Evolutionary conservation across 2,329 filamentous ascomycete genomes (phyloP).

Genomic region (Colletotrichum shisoi): DNA sequence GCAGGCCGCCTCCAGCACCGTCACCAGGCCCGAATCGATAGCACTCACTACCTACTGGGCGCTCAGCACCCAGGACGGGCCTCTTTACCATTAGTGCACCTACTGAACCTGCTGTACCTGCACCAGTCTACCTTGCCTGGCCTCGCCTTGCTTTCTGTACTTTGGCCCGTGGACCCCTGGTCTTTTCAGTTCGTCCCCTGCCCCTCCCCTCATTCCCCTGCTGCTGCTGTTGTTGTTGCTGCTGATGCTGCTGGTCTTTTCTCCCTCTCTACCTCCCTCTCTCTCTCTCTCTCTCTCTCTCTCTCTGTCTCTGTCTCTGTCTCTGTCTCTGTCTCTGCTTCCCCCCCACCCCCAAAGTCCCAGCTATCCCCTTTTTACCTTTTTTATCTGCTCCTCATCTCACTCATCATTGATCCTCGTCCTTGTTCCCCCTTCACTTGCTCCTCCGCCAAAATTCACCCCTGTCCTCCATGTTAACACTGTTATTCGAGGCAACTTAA

Average conservation of each 20-base stretch:
- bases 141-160: constrained; percentile 7
- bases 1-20: too few relatives aligned
- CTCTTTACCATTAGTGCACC: background rate
- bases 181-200: background rate
- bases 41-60: background rate
- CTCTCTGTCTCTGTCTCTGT: background rate
- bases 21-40: too few relatives aligned
- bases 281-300: background rate
- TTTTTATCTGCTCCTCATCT: background rate
- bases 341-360: background rate
- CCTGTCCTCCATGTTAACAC: constrained; percentile 32
- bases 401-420: background rate
- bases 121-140: too few relatives aligned
- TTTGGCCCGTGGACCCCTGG: constrained; percentile 14
- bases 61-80: too few relatives aligned
- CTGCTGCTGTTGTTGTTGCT: too few relatives aligned
- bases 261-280: background rate
- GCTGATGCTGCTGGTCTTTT: too few relatives aligned
- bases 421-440: background rate
- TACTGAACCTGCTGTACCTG: background rate
- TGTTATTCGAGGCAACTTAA: constrained; percentile 28
- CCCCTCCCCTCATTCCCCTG: background rate
- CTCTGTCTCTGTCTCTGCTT: background rate
- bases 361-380: constrained; percentile 1
- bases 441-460: constrained; percentile 27